Evolutionary conservation across 78 protist genomes (phyloP), one percentile per base, ranked within the genome.

Genomic region (Anaeramoeba ignava): DNA sequence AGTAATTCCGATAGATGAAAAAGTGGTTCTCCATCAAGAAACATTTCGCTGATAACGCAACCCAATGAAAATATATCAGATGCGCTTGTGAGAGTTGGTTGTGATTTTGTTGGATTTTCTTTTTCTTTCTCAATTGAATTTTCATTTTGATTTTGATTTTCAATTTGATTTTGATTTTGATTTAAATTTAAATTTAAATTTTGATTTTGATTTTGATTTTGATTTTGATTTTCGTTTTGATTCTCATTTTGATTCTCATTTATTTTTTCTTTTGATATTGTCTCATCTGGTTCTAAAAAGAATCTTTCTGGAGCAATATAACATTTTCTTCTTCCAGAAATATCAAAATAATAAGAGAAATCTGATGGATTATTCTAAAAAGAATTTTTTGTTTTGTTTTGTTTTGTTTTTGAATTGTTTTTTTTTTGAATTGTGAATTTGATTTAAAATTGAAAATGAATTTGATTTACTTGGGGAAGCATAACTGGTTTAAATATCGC

Each of bases 261-360:
- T n/a, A n/a, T n/a, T n/a, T n/a, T n/a, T n/a, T n/a, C n/a, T n/a
- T n/a, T n/a, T n/a, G n/a, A n/a, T n/a, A n/a, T n/a, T n/a, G n/a
- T n/a, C n/a, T n/a, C n/a, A n/a, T n/a, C n/a, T n/a, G n/a, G n/a
- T n/a, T n/a, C n/a, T n/a, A n/a, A n/a, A 54, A 8, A 54, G 17
- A 91, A 91, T 0, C 98, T 86, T 81, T 95, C 98, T 0, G 96
- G 98, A 3, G 98, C 98, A 0, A 94, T 68, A 78, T 87, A 89
- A 86, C 96, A 95, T 0, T 89, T 54, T 78, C 67, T 12, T 23
- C 90, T 80, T 2, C 91, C 93, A 33, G 91, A 81, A 0, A 90
- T 86, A 87, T 95, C 94, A 78, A 93, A 95, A 82, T 89, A 95
- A 87, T 78, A 95, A 1, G 93, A 86, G 78, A 91, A 94, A 80